phyloP scores from a whole-genome alignment of 768 basidiomycete genomes.

The Mycena vitilis region DNA sequence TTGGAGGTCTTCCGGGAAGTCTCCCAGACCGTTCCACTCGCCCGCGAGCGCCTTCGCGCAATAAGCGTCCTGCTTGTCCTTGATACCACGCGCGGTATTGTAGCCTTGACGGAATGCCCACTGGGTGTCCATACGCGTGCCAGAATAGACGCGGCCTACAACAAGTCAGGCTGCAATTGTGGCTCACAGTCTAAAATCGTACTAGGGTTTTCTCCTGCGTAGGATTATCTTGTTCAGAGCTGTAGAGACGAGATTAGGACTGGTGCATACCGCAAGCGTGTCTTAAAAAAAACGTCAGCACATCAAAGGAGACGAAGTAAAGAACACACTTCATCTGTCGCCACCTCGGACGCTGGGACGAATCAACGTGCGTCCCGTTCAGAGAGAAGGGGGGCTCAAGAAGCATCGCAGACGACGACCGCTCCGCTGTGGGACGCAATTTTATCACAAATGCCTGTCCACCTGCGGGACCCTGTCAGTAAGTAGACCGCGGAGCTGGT shows the following conservation, averaged over 20 bases:
- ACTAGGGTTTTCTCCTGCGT: conserved; percentile 34
- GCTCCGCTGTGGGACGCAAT: conserved; percentile 73
- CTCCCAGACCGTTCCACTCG: conserved; percentile 55
- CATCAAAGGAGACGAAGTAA: background rate
- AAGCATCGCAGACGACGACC: conserved; percentile 74
- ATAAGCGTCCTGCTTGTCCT: conserved; percentile 74
- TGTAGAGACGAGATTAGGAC: background rate
- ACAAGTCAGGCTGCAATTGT: background rate
- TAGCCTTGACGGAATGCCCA: conserved; percentile 83
- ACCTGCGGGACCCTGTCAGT: conserved; percentile 33
- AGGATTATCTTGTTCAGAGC: background rate
- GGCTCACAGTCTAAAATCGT: background rate
- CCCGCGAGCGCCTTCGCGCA: conserved; percentile 63
- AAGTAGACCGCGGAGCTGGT: too few relatives aligned
- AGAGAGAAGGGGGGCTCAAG: conserved; percentile 79
- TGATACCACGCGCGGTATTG: conserved; percentile 72
- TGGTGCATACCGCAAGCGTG: conserved; percentile 79
- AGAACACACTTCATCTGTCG: conserved; percentile 78
- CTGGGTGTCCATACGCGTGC: conserved; percentile 69
- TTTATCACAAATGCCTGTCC: conserved; percentile 87
- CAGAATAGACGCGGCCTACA: conserved; percentile 52
- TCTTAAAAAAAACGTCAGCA: conserved; percentile 42
- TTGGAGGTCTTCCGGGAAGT: conserved; percentile 76
- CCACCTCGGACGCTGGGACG: conserved; percentile 57
- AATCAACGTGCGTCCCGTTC: conserved; percentile 49